phyloP scores from a whole-genome alignment of 768 basidiomycete species.

The Lactarius akahatsu region DNA sequence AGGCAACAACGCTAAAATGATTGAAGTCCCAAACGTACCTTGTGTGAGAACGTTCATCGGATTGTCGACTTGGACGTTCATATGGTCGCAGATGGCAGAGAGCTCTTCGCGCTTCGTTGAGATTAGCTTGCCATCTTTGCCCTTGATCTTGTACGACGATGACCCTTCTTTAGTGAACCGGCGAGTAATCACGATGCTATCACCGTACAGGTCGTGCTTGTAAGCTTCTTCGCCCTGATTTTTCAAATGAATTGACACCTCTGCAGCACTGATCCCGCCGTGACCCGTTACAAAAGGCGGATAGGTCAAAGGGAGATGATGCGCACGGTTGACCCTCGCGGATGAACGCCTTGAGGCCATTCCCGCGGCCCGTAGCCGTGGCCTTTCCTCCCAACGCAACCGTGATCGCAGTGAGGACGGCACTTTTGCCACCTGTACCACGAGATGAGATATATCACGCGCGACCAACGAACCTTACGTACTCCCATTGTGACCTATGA shows the following conservation, averaged over 20 bases:
- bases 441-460: conserved; percentile 9
- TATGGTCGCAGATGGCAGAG: conserved; percentile 85
- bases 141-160: conserved; percentile 81
- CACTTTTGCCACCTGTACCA: conserved; percentile 84
- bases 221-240: conserved; percentile 92
- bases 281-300: conserved; percentile 11
- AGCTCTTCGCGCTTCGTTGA: conserved; percentile 83
- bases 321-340: conserved; percentile 77
- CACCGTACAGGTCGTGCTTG: conserved; percentile 80
- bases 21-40: conserved; percentile 41
- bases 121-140: conserved; percentile 60
- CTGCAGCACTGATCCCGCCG: conserved; percentile 50
- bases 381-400: conserved; percentile 94
- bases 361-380: conserved; percentile 84
- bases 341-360: conserved; percentile 80
- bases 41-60: conserved; percentile 94
- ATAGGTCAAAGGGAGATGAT: not conserved
- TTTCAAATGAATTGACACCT: conserved; percentile 79
- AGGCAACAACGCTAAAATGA: not conserved
- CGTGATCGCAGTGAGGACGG: conserved; percentile 88
- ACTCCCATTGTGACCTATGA: conserved; percentile 89
- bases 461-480: conserved; percentile 37
- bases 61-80: conserved; percentile 96
- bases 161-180: conserved; percentile 73
- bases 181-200: conserved; percentile 81